These are phyloP conservation scores for Malania oleifera DNA, from an alignment of 164 flowering plant species.

Conservation along the genomic window DNA sequence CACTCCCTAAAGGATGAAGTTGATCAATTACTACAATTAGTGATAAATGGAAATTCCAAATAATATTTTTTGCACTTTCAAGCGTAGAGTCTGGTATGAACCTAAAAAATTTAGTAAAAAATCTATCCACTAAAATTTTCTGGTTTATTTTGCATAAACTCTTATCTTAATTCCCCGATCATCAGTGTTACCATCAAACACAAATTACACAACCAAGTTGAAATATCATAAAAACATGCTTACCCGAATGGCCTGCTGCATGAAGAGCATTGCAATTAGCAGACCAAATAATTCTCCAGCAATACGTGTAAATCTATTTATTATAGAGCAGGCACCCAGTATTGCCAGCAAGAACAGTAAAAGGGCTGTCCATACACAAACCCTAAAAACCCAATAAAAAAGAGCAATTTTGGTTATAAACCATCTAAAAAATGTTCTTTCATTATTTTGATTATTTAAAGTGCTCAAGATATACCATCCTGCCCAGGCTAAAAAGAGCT, in stretches of 20 bases:
- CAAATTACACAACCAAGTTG: too few relatives aligned
- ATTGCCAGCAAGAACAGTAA: conserved; percentile 79
- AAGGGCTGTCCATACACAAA: conserved; percentile 92
- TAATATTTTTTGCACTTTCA: too few relatives aligned
- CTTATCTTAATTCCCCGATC: not conserved
- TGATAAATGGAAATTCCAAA: not conserved
- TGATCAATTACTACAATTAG: not conserved
- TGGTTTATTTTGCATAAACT: too few relatives aligned
- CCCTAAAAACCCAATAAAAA: conserved; percentile 44
- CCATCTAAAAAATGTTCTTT: not conserved
- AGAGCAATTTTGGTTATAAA: not conserved
- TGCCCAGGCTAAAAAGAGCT: conserved; percentile 85
- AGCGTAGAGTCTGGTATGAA: too few relatives aligned
- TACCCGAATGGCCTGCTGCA: conserved; percentile 95
- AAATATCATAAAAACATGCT: conserved; percentile 18
- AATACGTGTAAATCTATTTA: conserved; percentile 87
- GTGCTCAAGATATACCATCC: conserved; percentile 59
- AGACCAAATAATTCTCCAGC: conserved; percentile 97
- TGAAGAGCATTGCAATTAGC: conserved; percentile 96
- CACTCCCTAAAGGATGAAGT: conserved; percentile 46
- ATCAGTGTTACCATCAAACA: not conserved
- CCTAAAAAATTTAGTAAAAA: too few relatives aligned
- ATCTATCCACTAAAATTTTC: not conserved
- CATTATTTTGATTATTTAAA: not conserved
- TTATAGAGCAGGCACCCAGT: conserved; percentile 90